Evolutionary conservation across 1,284 basidiomycete genomes (phyloP), one percentile per base, ranked within the genome.

Genomic region (Irpex sp.): DNA sequence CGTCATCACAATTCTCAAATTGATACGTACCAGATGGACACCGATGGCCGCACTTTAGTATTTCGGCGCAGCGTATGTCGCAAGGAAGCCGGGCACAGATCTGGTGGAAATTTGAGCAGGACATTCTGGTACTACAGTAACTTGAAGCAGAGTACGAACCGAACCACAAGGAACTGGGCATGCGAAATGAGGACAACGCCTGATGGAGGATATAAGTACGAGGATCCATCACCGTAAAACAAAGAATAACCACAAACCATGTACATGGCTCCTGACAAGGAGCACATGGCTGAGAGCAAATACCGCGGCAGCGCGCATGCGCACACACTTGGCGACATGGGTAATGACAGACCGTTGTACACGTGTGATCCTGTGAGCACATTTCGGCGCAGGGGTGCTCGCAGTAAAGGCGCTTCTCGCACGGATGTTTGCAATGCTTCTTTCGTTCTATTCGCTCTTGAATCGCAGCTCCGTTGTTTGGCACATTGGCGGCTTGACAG

Each of bases 201-300:
- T 44, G 40, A 15, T 44, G 2, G 15, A 15, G 3, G 8, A 44
- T 11, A 15, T 44, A 2, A 44, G 15, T 11, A 44, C 40, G 40
- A 44, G 40, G 8, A 44, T 15, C 8, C 40, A 2, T 15, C 11
- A 77, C 74, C 89, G 71, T 13, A 9, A 59, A 36, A 19, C 11
- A 49, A 51, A 13, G 51, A 1, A 21, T 34, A 44, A 8, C 11
- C 15, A 38, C 67, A n/a, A 19, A 69, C 71, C 88, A 91, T 4
- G 76, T 76, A 67, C 88, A 91, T 0, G 79, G 74, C 65, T 86
- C 81, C 68, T 84, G 80, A 71, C 91, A 92, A 0, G 87, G 87
- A 0, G 83, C 79, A 69, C 91, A 92, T 0, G 82, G 81, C 0
- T 72, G 74, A 6, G 79, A 82, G 68, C 91, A 92, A 21, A 71